Evolutionary conservation across 495 filamentous ascomycete genomes (phyloP).

Genomic region (Monascus purpureus): DNA sequence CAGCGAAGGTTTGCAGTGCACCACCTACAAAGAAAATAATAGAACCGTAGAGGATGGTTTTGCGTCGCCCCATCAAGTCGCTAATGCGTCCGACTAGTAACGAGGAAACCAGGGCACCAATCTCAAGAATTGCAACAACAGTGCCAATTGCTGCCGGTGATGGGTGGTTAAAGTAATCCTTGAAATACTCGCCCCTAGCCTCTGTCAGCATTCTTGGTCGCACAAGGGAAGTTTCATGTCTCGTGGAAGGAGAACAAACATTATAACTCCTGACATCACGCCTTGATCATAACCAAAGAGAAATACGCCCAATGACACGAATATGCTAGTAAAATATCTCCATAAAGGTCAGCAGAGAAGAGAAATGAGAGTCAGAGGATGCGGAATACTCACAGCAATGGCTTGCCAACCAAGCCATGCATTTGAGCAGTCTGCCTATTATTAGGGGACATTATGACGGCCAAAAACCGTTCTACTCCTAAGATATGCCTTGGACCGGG

Average conservation of each 20-base stretch:
- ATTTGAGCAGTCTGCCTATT: slow-evolving; percentile 48
- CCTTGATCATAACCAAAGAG: slow-evolving; percentile 98
- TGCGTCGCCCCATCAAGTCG: slow-evolving; percentile 79
- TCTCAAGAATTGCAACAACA: slow-evolving; percentile 91
- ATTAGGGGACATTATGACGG: slow-evolving; percentile 71
- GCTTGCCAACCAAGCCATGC: slow-evolving; percentile 89
- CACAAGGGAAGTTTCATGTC: background rate
- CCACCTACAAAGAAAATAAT: slow-evolving; percentile 86
- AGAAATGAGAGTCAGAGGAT: background rate
- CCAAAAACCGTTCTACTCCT: slow-evolving; percentile 51
- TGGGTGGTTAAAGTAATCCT: slow-evolving; percentile 83
- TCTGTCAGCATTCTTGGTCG: slow-evolving; percentile 6
- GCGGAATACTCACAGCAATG: slow-evolving; percentile 57
- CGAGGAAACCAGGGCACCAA: slow-evolving; percentile 86
- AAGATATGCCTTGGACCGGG: slow-evolving; percentile 48
- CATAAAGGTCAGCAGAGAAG: slow-evolving; percentile 19
- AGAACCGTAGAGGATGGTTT: slow-evolving; percentile 88
- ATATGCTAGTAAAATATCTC: slow-evolving; percentile 95
- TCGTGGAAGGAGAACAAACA: slow-evolving; percentile 40
- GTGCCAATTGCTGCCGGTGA: slow-evolving; percentile 74
- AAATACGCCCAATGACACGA: slow-evolving; percentile 95
- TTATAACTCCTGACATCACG: slow-evolving; percentile 99
- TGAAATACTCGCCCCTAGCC: slow-evolving; percentile 70
- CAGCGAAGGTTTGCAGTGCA: slow-evolving; percentile 68
- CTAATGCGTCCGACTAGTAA: slow-evolving; percentile 78